These are phyloP conservation scores for Nakaseomyces nivariensis DNA, from an alignment of 1,139 yeast species.

Conservation along the genomic window DNA sequence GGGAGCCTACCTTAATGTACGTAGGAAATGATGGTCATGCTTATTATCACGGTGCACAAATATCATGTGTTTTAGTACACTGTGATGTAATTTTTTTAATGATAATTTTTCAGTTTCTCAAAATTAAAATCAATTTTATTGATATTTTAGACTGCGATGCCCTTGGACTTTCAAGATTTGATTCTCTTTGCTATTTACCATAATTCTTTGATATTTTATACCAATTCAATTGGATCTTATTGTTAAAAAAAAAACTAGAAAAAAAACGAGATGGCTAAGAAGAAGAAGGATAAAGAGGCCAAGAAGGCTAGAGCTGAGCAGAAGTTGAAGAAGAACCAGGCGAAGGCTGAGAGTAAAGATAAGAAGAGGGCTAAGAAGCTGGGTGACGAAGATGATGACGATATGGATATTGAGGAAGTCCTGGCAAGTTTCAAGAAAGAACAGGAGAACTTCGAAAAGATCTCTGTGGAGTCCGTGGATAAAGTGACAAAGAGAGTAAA, in stretches of 20 bases:
- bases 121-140: no score
- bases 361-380: constrained; percentile 68
- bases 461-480: constrained; percentile 46
- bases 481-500: constrained; percentile 61
- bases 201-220: no score
- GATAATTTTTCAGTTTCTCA: no score
- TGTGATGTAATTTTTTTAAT: no score
- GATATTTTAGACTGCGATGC: no score
- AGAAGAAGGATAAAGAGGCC: constrained; percentile 80
- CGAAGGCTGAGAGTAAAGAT: constrained; percentile 63
- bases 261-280: constrained; percentile 55
- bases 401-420: constrained; percentile 82
- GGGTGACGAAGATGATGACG: constrained; percentile 80
- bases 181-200: no score
- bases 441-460: constrained; percentile 70
- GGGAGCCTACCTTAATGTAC: no score
- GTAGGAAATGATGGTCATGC: no score
- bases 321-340: constrained; percentile 64
- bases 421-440: constrained; percentile 68
- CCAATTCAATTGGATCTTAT: no score
- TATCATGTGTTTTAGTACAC: no score
- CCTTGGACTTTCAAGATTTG: no score
- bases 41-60: no score
- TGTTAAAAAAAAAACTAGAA: not conserved
- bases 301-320: constrained; percentile 84